Conservation (phyloP, 129 eudicot genomes). For the Gnaphalium uliginosum region DNA sequence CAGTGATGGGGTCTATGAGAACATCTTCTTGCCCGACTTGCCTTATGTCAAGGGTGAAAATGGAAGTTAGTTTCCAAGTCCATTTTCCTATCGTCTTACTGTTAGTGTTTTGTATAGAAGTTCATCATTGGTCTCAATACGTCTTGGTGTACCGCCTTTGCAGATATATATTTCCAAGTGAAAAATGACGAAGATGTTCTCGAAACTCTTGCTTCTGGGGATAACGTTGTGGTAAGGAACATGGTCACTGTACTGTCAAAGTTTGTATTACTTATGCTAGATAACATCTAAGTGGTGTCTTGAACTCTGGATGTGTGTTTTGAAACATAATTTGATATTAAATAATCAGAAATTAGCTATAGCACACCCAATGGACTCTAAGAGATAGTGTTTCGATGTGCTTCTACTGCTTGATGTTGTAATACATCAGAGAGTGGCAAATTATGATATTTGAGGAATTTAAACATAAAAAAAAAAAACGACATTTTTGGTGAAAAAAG, state of each 20-base stretch:
- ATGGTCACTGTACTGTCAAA: background rate
- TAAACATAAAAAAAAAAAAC: background rate
- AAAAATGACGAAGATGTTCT: slow-evolving; percentile 79
- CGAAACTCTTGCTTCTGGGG: slow-evolving; percentile 57
- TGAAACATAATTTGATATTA: background rate
- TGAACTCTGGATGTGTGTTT: background rate
- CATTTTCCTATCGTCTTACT: slow-evolving; percentile 3
- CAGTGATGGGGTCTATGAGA: slow-evolving; percentile 59
- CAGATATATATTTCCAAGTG: slow-evolving; percentile 92
- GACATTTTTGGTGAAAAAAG: background rate
- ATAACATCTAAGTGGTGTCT: background rate
- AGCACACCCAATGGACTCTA: background rate
- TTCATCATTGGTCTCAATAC: slow-evolving; percentile 12
- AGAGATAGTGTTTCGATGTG: background rate
- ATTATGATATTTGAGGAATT: background rate
- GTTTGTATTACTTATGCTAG: background rate
- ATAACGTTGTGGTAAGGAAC: slow-evolving; percentile 73
- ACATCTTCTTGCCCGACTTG: slow-evolving; percentile 82
- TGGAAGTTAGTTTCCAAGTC: slow-evolving; percentile 60
- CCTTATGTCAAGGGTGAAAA: slow-evolving; percentile 85
- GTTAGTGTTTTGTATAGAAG: slow-evolving; percentile 5
- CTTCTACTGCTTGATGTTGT: background rate
- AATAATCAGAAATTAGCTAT: background rate
- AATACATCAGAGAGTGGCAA: background rate
- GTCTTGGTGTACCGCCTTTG: slow-evolving; percentile 16